phyloP scores from a whole-genome alignment of 2,329 filamentous ascomycete genomes.

The Colletotrichum sp. region DNA sequence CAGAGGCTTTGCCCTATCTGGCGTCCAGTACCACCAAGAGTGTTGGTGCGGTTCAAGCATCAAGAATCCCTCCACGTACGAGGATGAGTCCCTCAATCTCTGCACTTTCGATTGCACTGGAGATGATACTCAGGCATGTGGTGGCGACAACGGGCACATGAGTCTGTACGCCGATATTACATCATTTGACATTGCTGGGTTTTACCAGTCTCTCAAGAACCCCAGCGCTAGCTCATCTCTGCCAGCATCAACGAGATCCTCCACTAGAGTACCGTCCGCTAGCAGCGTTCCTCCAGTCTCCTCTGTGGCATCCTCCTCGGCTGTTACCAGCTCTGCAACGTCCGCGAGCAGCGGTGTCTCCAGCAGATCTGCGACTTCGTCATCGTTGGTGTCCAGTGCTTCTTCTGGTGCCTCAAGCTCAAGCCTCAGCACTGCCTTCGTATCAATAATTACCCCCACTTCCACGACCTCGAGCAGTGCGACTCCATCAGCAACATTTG shows the following conservation, averaged over 20 bases:
- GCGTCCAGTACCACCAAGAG: slow-evolving; percentile 34
- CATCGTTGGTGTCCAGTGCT: not conserved
- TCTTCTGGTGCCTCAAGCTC: slow-evolving; percentile 13
- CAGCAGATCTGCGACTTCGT: not conserved
- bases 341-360: not conserved
- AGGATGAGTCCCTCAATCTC: slow-evolving; percentile 26
- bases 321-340: not conserved
- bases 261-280: slow-evolving; percentile 4
- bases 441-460: slow-evolving; percentile 5
- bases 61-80: slow-evolving; percentile 26
- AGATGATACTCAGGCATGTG: slow-evolving; percentile 31
- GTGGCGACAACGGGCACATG: slow-evolving; percentile 33
- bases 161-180: slow-evolving; percentile 34
- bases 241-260: not conserved
- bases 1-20: slow-evolving; percentile 34
- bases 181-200: slow-evolving; percentile 28
- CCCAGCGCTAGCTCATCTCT: slow-evolving; percentile 8
- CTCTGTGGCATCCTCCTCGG: not conserved
- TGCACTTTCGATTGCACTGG: slow-evolving; percentile 33
- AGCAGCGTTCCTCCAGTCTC: not conserved
- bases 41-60: slow-evolving; percentile 33
- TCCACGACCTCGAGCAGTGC: slow-evolving; percentile 5
- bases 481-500: not conserved
- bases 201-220: slow-evolving; percentile 14
- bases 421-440: not conserved